phyloP scores from a whole-genome alignment of 306 rosid genomes.

The Acacia melanoxylon region DNA sequence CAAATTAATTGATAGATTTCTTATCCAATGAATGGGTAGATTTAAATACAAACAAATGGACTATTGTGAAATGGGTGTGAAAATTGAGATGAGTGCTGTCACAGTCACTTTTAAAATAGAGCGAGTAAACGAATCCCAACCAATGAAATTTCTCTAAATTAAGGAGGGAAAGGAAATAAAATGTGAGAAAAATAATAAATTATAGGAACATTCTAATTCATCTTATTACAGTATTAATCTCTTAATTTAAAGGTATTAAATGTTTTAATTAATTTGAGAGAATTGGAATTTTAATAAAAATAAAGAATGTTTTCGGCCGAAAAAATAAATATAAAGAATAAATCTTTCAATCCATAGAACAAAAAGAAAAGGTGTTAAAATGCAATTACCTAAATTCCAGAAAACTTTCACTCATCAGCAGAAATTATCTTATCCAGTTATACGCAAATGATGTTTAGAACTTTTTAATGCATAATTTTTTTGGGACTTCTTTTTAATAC shows the following conservation, averaged over 20 bases:
- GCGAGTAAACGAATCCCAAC: background rate
- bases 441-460: background rate
- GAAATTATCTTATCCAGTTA: background rate
- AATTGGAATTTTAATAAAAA: background rate
- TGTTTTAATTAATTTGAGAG: background rate
- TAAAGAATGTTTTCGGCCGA: background rate
- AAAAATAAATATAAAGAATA: no score
- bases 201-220: background rate
- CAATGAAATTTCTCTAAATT: background rate
- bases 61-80: background rate
- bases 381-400: no score
- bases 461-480: background rate
- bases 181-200: background rate
- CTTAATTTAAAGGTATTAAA: background rate
- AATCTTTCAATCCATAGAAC: no score
- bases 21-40: background rate
- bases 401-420: background rate
- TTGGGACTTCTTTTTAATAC: background rate
- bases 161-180: background rate
- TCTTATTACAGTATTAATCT: background rate
- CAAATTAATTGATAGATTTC: background rate
- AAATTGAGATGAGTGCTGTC: background rate
- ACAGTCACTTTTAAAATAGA: background rate
- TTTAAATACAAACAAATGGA: background rate
- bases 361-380: no score